Evolutionary conservation across 305 asterid genomes (phyloP), one percentile per base, ranked within the genome.

Genomic region (Rubia tinctorum): DNA sequence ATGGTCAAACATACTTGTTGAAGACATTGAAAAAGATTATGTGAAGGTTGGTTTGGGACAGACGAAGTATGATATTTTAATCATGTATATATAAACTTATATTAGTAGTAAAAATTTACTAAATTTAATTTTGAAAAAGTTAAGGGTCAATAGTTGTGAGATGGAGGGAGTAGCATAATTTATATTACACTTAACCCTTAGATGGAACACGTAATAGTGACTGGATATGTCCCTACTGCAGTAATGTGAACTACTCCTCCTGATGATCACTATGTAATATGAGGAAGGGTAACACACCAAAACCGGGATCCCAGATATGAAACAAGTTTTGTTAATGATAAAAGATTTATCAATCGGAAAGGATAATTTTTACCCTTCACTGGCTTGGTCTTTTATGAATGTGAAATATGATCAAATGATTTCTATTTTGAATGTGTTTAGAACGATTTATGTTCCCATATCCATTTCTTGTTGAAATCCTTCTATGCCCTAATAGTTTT

Each of bases 241-340:
- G 96, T 44, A 91, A 91, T 69, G 89, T 91, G 76, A 90, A 90
- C 76, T 91, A 88, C 76, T 88, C 96, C 37, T 91, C 90, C 71
- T 87, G 95, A 82, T 83, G 96, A 82, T 83, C 84, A 7, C 89
- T 88, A 66, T 91, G 97, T 82, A 91, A 91, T 87, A 90, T 91
- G 97, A 90, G 97, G 86, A 91, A 90, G 78, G 90, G 97, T 89
- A 86, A 88, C 76, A 91, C 97, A 6, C 93, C 97, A n/a, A 91
- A 91, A 86, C 96, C 97, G 77, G 95, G 91, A 76, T 79, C 91
- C 66, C 97, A 91, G 92, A 96, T 91, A 78, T 73, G 78, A 5
- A 47, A 47, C 4, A 15, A 55, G 61, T 55, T 20, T 37, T 37
- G 4, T 37, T 6, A 37, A 37, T 69, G 65, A 73, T 62, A 40